phyloP scores from a whole-genome alignment of 768 basidiomycete genomes.

The Rhodotorula sphaerocarpa region DNA sequence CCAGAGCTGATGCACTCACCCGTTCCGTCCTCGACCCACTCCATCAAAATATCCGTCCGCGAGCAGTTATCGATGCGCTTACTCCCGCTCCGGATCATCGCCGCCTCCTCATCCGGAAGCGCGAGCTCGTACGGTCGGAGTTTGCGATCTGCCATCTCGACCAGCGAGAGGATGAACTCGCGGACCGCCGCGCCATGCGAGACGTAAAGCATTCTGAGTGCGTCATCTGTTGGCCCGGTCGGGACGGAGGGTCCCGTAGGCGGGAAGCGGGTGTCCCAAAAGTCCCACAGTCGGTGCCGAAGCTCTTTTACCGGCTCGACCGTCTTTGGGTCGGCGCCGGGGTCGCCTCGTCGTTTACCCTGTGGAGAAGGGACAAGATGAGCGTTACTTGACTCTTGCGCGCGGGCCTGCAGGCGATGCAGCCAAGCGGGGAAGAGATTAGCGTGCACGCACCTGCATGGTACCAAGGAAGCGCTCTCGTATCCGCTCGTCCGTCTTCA shows the following conservation, averaged over 20 bases:
- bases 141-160: not conserved
- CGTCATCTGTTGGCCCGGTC: not conserved
- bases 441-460: constrained; percentile 13
- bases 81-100: constrained; percentile 5
- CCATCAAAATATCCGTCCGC: constrained; percentile 25
- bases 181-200: constrained; percentile 33
- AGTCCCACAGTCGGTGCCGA: constrained; percentile 16
- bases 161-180: constrained; percentile 20
- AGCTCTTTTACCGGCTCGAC: constrained; percentile 16
- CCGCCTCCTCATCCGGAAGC: constrained; percentile 7
- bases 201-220: constrained; percentile 17
- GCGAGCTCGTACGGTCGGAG: not conserved
- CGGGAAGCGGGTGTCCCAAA: constrained; percentile 27
- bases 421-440: not conserved
- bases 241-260: not conserved
- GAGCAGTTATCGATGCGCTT: constrained; percentile 31
- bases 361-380: not conserved
- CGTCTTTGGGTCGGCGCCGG: constrained; percentile 14
- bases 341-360: constrained; percentile 28
- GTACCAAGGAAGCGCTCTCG: constrained; percentile 32
- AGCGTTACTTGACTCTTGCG: not conserved
- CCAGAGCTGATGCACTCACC: constrained; percentile 3
- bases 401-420: not conserved
- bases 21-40: not conserved
- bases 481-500: constrained; percentile 23